Evolutionary conservation across 78 protist species (phyloP).

Genomic region (Cyanophora paradoxa): DNA sequence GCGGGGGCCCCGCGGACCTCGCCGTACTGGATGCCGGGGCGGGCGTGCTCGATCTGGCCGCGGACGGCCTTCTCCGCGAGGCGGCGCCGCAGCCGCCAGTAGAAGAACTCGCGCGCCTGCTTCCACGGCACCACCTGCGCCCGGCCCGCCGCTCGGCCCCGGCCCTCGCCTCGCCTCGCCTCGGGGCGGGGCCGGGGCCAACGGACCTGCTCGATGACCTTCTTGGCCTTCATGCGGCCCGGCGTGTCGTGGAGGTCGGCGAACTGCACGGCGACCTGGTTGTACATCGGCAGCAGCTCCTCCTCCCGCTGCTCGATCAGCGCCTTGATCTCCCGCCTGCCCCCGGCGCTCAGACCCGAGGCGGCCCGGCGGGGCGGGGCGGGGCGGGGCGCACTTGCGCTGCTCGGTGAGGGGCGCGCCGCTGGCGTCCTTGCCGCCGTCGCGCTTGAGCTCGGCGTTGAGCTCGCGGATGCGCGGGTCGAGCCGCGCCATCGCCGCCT

Average conservation of each 20-base stretch:
- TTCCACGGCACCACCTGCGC: constrained; percentile 71
- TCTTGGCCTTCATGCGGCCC: constrained; percentile 89
- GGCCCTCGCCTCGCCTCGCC: no score
- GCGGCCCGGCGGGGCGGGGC: no score
- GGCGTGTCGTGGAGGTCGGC: constrained; percentile 94
- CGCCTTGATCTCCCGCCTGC: no score
- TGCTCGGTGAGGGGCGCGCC: no score
- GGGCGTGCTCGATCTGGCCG: background rate
- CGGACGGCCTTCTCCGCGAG: constrained; percentile 40
- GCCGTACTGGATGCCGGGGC: background rate
- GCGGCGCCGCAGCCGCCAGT: constrained; percentile 60
- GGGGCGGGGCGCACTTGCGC: no score
- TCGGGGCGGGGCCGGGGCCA: no score
- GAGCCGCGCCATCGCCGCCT: constrained; percentile 1
- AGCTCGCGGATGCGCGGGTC: no score
- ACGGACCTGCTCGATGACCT: constrained; percentile 49
- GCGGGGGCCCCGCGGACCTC: constrained; percentile 2
- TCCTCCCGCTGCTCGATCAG: constrained; percentile 1
- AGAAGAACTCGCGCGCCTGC: constrained; percentile 63
- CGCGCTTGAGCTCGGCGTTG: no score
- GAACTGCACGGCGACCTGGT: constrained; percentile 78
- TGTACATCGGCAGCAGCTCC: constrained; percentile 61
- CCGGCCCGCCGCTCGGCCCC: no score
- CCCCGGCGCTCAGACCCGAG: no score
- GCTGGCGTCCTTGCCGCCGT: no score